phyloP scores from a whole-genome alignment of 345 rosid genomes.

The Erysimum cheiranthoides region DNA sequence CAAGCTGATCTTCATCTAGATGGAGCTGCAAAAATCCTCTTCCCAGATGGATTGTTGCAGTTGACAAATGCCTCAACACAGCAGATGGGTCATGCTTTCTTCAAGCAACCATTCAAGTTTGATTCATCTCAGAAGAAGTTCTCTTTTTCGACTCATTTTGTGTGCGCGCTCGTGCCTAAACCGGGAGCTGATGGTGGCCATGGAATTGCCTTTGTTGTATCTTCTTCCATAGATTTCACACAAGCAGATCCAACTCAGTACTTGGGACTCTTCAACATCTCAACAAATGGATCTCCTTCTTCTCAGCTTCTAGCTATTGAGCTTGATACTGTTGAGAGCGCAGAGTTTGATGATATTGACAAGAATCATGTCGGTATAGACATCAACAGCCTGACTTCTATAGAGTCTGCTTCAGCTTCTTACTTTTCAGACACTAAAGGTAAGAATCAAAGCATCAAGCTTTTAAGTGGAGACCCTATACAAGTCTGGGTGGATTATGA shows the following conservation, averaged over 20 bases:
- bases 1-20: slow-evolving; percentile 44
- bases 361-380: slow-evolving; percentile 69
- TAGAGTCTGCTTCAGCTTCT: slow-evolving; percentile 45
- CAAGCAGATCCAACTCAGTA: slow-evolving; percentile 37
- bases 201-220: slow-evolving; percentile 53
- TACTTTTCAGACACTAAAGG: slow-evolving; percentile 46
- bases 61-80: slow-evolving; percentile 53
- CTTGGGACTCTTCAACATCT: slow-evolving; percentile 56
- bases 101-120: slow-evolving; percentile 46
- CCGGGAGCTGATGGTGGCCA: slow-evolving; percentile 51
- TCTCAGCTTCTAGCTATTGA: slow-evolving; percentile 61
- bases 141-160: slow-evolving; percentile 51
- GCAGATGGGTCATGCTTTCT: slow-evolving; percentile 57
- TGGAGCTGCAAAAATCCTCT: slow-evolving; percentile 49
- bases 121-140: slow-evolving; percentile 46
- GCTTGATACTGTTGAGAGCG: slow-evolving; percentile 55
- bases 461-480: slow-evolving; percentile 51
- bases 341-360: slow-evolving; percentile 54
- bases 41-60: slow-evolving; percentile 53
- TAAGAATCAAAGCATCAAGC: slow-evolving; percentile 43
- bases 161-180: slow-evolving; percentile 50
- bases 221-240: slow-evolving; percentile 41
- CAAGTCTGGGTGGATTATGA: slow-evolving; percentile 70
- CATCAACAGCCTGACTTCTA: slow-evolving; percentile 52
- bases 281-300: slow-evolving; percentile 44